Evolutionary conservation across 768 basidiomycete genomes (phyloP).

Genomic region (Rubroboletus satanas): DNA sequence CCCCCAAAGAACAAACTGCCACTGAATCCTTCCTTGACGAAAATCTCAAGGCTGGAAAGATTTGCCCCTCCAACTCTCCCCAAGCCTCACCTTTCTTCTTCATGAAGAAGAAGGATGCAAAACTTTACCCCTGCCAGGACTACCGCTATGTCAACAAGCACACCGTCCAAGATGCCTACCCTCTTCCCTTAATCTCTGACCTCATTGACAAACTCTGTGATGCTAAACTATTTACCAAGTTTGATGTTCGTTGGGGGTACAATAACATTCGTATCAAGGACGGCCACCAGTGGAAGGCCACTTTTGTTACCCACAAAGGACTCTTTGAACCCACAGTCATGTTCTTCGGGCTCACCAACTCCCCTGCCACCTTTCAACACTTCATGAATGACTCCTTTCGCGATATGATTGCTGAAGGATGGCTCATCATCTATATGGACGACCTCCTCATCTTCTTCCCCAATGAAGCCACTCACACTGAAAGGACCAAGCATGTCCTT

Average conservation of each 20-base stretch:
- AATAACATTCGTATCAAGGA: not conserved
- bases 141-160: not conserved
- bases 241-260: not conserved
- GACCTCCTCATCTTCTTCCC: not conserved
- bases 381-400: not conserved
- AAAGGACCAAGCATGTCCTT: not conserved
- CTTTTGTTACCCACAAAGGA: not conserved
- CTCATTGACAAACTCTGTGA: not conserved
- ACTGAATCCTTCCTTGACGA: not conserved
- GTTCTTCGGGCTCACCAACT: not conserved
- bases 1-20: not conserved
- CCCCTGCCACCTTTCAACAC: not conserved
- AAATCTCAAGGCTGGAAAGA: not conserved
- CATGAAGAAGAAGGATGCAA: not conserved
- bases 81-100: not conserved
- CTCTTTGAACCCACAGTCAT: not conserved
- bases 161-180: not conserved
- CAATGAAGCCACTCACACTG: accelerated
- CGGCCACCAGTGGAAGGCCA: not conserved
- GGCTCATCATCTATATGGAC: not conserved
- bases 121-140: no score
- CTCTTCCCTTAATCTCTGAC: not conserved
- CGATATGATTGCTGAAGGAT: not conserved
- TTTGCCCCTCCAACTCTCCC: not conserved
- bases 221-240: no score